Conservation (phyloP, 1,139 yeast species). For the Magnusiomyces ingens region DNA sequence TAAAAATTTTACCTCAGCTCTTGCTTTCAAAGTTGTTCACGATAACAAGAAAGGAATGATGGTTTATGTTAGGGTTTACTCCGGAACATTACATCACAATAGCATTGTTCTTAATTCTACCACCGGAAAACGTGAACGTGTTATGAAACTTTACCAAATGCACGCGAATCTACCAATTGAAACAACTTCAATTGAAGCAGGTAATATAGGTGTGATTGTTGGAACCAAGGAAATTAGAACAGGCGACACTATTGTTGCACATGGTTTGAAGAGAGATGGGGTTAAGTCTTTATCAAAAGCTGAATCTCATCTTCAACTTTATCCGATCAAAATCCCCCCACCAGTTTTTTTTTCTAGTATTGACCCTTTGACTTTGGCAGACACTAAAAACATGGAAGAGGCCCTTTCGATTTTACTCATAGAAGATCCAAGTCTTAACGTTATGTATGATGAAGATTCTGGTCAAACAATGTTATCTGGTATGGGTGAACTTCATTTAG, state of each 20-base stretch:
- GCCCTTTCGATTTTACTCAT: conserved; percentile 59
- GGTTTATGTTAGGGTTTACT: conserved; percentile 82
- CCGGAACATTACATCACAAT: conserved; percentile 64
- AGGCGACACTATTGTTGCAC: conserved; percentile 79
- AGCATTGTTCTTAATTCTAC: conserved; percentile 60
- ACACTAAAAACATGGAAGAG: conserved; percentile 58
- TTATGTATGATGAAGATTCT: conserved; percentile 69
- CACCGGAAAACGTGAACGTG: conserved; percentile 58
- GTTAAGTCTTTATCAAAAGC: conserved; percentile 32
- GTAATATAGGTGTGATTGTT: conserved; percentile 85
- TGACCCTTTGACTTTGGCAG: conserved; percentile 81
- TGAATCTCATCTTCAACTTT: conserved; percentile 43
- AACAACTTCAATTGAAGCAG: conserved; percentile 54
- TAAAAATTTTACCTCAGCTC: conserved; percentile 59
- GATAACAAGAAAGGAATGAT: conserved; percentile 74
- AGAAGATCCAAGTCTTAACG: conserved; percentile 77
- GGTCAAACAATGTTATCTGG: conserved; percentile 88
- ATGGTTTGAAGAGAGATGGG: conserved; percentile 44
- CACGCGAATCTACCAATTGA: conserved; percentile 83
- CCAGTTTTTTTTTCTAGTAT: conserved; percentile 85
- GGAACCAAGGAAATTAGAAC: conserved; percentile 74
- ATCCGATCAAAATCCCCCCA: conserved; percentile 82
- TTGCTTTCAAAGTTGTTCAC: conserved; percentile 86
- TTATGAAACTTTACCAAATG: conserved; percentile 70
- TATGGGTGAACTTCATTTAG: conserved; percentile 93